Conservation (phyloP, 306 rosid genomes). For the Senna siamea region DNA sequence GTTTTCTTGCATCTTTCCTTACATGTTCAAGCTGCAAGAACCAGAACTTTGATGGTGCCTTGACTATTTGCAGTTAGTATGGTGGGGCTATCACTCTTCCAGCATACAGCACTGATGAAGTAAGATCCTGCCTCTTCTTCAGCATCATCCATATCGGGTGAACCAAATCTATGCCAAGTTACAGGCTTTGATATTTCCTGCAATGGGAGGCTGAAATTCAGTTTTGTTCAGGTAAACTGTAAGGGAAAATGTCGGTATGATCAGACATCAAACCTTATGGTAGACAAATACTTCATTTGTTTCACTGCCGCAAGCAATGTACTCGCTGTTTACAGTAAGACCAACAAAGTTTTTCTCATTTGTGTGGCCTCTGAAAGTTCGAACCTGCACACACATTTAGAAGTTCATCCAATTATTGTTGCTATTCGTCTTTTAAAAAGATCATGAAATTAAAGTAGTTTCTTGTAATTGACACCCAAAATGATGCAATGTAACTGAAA, state of each 20-base stretch:
- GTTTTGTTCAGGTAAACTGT: slow-evolving; percentile 22
- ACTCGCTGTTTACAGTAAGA: slow-evolving; percentile 82
- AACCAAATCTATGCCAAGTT: slow-evolving; percentile 87
- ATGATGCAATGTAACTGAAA: no score
- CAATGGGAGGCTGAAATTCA: slow-evolving; percentile 34
- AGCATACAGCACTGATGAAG: slow-evolving; percentile 97
- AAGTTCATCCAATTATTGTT: slow-evolving; percentile 18
- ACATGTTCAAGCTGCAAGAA: slow-evolving; percentile 76
- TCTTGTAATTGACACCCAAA: no score
- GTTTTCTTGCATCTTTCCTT: slow-evolving; percentile 22
- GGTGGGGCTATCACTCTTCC: slow-evolving; percentile 96
- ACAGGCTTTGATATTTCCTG: slow-evolving; percentile 92
- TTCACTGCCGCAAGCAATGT: slow-evolving; percentile 97
- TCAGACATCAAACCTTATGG: slow-evolving; percentile 75
- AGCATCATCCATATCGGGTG: slow-evolving; percentile 65
- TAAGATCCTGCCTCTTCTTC: slow-evolving; percentile 87
- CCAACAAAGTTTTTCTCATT: slow-evolving; percentile 99
- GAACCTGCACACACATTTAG: slow-evolving; percentile 57
- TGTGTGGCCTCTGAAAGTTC: slow-evolving; percentile 86
- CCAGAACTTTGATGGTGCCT: slow-evolving; percentile 93
- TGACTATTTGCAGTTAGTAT: slow-evolving; percentile 95
- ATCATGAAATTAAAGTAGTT: no score
- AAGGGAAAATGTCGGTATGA: not conserved
- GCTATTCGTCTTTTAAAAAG: no score
- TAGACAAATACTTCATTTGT: slow-evolving; percentile 93